Evolutionary conservation across 78 protist genomes (phyloP), one percentile per base, ranked within the genome.

Genomic region (Chrysochromulina tobinii): DNA sequence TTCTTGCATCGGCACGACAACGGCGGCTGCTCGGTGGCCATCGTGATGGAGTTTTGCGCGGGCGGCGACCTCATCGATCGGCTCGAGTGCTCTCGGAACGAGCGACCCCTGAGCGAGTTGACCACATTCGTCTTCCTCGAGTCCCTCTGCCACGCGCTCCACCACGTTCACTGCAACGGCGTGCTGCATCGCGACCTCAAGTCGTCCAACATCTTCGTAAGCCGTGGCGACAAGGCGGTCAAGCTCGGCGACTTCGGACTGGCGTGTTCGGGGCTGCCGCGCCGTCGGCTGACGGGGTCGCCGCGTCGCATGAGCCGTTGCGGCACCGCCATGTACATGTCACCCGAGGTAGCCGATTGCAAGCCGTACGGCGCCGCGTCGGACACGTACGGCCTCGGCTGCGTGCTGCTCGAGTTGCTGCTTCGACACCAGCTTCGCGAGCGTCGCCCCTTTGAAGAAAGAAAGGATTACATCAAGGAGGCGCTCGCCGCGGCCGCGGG

Each of bases 31-130:
- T 75, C 83, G 25, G 83, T 75, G 57, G 3, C 4, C 27, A 12
- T 75, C 83, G 83, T n/a, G 83, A 75, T 75, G 83, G 83, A 75
- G 83, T 75, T 12, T 18, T 75, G 83, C 57, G 83, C 83, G 14
- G 83, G 83, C 83, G 83, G 83, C 23, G 83, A 75, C 83, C 83
- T 75, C 25, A 75, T 75, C 83, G 83, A 75, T 57, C 51, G 83
- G 25, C 12, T 75, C 58, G 58, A 6, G 57, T 75, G 83, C 58
- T 1, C 14, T 2, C 83, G 83, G 27, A 12, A 12, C 57, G 58
- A 75, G 57, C 83, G 8, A n/a, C 58, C 83, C 58, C 57, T 75
- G 83, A 38, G 12, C n/a, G 83, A 75, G 83, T 21, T 18, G 3
- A 3, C 21, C 51, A 3, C 27, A 51, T 11, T 69, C 83, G 12